Evolutionary conservation across 2,329 filamentous ascomycete species (phyloP).

Genomic region (Sclerotinia nivalis): DNA sequence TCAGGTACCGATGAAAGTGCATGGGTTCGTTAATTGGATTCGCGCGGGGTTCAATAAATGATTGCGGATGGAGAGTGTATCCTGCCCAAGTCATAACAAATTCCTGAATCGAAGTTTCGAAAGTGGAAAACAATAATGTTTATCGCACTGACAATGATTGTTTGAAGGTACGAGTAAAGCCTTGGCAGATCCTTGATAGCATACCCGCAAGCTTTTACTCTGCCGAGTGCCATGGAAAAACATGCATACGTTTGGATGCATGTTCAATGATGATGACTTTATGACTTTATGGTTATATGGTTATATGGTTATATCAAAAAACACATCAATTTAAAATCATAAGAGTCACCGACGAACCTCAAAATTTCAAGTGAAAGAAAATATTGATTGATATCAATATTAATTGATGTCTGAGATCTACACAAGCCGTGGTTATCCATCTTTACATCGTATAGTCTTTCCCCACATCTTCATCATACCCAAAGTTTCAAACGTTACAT

Average conservation of each 20-base stretch:
- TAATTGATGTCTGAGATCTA: not conserved
- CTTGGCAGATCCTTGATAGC: not conserved
- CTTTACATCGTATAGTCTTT: not conserved
- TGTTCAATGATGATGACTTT: not conserved
- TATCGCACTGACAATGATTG: slow-evolving; percentile 5
- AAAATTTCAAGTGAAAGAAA: not conserved
- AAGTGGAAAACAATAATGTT: not conserved
- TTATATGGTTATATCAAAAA: fast-evolving
- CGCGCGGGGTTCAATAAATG: too few relatives aligned
- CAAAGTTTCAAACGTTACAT: slow-evolving; percentile 4
- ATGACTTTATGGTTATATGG: too few relatives aligned
- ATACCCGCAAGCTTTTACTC: not conserved
- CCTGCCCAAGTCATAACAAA: not conserved
- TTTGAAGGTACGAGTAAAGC: not conserved
- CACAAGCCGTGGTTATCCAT: not conserved
- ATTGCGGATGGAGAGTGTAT: too few relatives aligned
- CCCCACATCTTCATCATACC: not conserved
- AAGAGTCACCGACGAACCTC: not conserved
- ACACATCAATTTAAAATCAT: not conserved
- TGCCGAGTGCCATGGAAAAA: not conserved
- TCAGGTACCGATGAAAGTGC: not conserved
- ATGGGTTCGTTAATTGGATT: not conserved
- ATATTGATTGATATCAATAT: not conserved
- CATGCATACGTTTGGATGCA: not conserved
- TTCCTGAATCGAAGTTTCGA: not conserved